Percentiles rank a stretch among this genome's conserved stretches.
phyloP scores from a whole-genome alignment of 2,329 filamentous ascomycete genomes.

The Hypoxylon sp. region DNA sequence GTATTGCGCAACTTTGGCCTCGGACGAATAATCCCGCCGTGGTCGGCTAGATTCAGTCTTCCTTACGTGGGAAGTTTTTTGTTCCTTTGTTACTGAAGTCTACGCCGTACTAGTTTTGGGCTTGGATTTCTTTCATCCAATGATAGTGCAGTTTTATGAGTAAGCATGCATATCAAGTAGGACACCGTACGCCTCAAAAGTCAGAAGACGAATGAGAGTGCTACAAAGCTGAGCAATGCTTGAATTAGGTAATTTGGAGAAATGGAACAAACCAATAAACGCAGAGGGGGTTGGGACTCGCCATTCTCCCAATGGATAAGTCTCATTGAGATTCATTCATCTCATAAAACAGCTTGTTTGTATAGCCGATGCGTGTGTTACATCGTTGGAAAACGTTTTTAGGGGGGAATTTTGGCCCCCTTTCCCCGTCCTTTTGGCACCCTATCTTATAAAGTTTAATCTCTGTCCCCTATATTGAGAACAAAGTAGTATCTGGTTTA shows the following conservation, averaged over 20 bases:
- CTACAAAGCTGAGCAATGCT: not conserved
- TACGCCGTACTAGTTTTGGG: not conserved
- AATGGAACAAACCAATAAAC: not conserved
- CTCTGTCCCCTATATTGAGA: not conserved
- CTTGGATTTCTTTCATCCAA: not conserved
- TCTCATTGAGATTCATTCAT: not conserved
- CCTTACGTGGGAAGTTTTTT: constrained; percentile 5
- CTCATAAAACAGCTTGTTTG: not conserved
- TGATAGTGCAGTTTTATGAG: not conserved
- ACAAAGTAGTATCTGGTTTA: not conserved
- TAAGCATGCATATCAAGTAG: not conserved
- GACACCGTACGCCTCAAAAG: not conserved
- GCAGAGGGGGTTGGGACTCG: not conserved
- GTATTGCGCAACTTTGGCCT: constrained; percentile 3
- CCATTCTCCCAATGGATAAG: too few relatives aligned
- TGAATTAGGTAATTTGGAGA: not conserved
- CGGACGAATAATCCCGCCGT: constrained; percentile 24
- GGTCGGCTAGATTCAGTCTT: not conserved
- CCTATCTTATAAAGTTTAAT: not conserved
- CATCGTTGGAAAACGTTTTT: not conserved
- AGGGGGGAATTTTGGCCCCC: not conserved
- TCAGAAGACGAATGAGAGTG: not conserved
- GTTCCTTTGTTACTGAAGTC: not conserved
- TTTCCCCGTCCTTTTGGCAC: not conserved
- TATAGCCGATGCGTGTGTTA: not conserved